These are phyloP conservation scores for Populus tomentosa DNA, from an alignment of 441 rosid genomes.

Conservation along the genomic window DNA sequence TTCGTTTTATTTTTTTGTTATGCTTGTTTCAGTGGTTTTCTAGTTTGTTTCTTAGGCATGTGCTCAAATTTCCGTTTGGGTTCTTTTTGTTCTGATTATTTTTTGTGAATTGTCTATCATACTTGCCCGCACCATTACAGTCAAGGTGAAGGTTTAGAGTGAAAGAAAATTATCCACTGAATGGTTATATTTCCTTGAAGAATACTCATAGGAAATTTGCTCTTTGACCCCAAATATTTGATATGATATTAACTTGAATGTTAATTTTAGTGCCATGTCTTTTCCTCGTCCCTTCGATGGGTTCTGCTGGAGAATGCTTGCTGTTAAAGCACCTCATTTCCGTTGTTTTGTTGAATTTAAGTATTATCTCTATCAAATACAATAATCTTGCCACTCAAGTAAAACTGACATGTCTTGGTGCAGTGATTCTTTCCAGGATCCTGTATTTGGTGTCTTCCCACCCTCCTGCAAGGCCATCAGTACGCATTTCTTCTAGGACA, in stretches of 20 bases:
- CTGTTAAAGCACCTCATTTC: background rate
- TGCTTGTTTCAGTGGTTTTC: background rate
- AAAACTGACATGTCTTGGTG: constrained; percentile 24
- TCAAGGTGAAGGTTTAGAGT: background rate
- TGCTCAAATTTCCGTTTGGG: background rate
- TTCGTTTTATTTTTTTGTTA: constrained; percentile 1
- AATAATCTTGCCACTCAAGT: constrained; percentile 3
- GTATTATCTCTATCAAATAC: background rate
- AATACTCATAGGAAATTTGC: background rate
- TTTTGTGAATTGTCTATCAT: background rate
- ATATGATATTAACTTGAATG: background rate
- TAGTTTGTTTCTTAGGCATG: background rate
- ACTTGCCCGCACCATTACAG: background rate
- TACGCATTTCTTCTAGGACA: constrained; percentile 51
- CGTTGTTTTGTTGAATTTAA: background rate
- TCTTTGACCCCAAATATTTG: background rate
- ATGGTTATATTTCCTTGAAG: background rate
- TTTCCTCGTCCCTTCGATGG: background rate
- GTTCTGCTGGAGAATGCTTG: background rate
- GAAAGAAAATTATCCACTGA: background rate
- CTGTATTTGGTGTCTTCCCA: constrained; percentile 50
- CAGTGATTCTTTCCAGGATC: constrained; percentile 75
- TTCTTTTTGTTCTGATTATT: background rate
- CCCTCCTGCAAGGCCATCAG: constrained; percentile 34
- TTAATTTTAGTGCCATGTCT: background rate